Evolutionary conservation across 495 filamentous ascomycete genomes (phyloP).

Genomic region (Hypoxylon intermedium): DNA sequence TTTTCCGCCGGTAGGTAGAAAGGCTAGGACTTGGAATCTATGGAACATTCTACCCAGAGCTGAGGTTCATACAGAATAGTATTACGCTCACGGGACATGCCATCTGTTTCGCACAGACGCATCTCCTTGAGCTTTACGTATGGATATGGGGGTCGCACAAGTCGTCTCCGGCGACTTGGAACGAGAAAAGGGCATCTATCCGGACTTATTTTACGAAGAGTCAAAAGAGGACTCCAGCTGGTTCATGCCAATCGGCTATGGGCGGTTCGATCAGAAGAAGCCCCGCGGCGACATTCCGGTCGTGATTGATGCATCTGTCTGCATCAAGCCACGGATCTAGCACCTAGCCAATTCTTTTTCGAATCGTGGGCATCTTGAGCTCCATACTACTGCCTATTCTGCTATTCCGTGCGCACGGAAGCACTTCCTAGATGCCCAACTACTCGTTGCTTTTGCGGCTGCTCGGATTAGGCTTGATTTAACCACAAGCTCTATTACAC

Average conservation of each 20-base stretch:
- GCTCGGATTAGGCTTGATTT: not conserved
- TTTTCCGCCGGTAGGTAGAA: constrained; percentile 1
- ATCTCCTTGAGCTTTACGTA: not conserved
- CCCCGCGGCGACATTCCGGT: constrained; percentile 12
- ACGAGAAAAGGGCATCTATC: constrained; percentile 13
- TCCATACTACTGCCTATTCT: not conserved
- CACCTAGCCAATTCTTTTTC: constrained; percentile 14
- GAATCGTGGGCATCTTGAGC: constrained; percentile 20
- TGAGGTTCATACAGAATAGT: not conserved
- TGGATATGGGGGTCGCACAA: constrained; percentile 11
- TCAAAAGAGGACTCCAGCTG: not conserved
- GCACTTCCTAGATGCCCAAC: not conserved
- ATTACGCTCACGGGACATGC: not conserved
- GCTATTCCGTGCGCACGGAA: constrained; percentile 3
- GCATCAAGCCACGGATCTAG: constrained; percentile 5
- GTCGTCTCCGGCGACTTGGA: constrained; percentile 17
- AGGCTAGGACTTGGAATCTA: constrained; percentile 4
- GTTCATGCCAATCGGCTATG: constrained; percentile 1
- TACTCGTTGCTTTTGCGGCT: constrained; percentile 11
- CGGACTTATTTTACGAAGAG: not conserved
- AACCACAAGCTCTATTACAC: not conserved
- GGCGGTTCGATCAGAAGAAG: constrained; percentile 3
- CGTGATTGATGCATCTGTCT: constrained; percentile 10
- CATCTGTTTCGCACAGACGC: not conserved
- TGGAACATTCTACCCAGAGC: not conserved